Base-by-base conservation (phyloP, 495 filamentous ascomycete genomes). In the Mytilinidion resinicola region DNA sequence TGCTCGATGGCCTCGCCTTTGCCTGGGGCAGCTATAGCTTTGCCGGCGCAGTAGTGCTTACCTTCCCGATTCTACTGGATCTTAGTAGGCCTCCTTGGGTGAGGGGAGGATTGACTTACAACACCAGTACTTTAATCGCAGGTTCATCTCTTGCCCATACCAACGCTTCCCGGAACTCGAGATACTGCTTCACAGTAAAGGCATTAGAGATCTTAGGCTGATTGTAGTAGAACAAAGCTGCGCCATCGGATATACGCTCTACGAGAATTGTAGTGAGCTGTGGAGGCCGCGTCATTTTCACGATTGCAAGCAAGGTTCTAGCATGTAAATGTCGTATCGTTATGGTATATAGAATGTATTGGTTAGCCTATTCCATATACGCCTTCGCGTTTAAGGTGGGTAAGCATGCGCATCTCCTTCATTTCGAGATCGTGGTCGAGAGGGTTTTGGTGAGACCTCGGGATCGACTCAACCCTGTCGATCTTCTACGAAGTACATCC, bases 31-130 rank as follows among this genome's bases (percentile, higher is more conserved):
- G 38, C 25, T 14, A 55, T 15, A 5, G 39, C 37, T 46, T 55
- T 55, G 15, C 56, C 55, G 8, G 61, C 61, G 46, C 51, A 64
- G 46, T 52, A 64, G 35, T 64, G 61, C 11, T 52, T 55, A 1
- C 56, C 33, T 57, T 64, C 3, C 61, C 56, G 14, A 35, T 48
- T 19, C 61, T 64, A 34, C 1, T 15, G 20, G 20, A 35, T 34
- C 54, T 53, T 6, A 42, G 12, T 19, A 33, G 11, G 41, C 6
- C n/a, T 19, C 15, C 9, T 9, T 51, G 19, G 19, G 12, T 11
- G 39, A 14, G 6, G 15, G 17, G 11, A 7, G 1, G 4, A 37
- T 12, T 9, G 21, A 51, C 61, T 55, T 38, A 64, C 56, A 56
- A 20, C 7, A 56, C 57, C 4, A 64, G 39, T 11, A 57, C 61